Evolutionary conservation across 2,329 filamentous ascomycete genomes (phyloP).

Genomic region (Meredithiella fracta): DNA sequence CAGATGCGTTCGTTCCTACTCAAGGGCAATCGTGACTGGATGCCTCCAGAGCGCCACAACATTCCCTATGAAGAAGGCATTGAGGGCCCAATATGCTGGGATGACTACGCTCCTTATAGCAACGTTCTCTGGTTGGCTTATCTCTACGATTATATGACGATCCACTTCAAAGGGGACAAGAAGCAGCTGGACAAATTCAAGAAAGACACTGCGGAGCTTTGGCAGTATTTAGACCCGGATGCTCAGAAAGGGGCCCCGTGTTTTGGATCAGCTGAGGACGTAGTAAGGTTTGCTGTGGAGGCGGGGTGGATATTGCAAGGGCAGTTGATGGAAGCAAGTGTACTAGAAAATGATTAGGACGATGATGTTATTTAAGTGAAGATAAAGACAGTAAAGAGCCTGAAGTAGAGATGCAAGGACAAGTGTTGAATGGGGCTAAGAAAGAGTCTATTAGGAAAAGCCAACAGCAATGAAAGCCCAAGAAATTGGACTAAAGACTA

Average conservation of each 20-base stretch:
- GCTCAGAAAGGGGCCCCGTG: conserved; percentile 31
- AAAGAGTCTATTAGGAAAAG: background rate
- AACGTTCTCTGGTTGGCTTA: conserved; percentile 52
- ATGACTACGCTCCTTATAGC: conserved; percentile 39
- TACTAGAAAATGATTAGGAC: conserved; percentile 15
- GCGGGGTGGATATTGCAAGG: conserved; percentile 39
- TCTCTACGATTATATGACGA: conserved; percentile 36
- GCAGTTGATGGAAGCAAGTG: conserved; percentile 28
- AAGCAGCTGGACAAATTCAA: conserved; percentile 31
- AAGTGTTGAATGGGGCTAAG: background rate
- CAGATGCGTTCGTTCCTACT: conserved; percentile 44
- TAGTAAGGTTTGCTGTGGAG: conserved; percentile 41
- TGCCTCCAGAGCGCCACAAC: conserved; percentile 31
- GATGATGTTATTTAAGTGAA: conserved; percentile 1
- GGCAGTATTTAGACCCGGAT: conserved; percentile 35
- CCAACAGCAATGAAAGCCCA: conserved; percentile 4
- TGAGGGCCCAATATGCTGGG: conserved; percentile 32
- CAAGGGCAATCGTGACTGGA: conserved; percentile 32
- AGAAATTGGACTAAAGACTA: background rate
- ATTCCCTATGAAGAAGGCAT: conserved; percentile 31
- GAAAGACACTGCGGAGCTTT: conserved; percentile 34
- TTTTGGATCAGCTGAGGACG: conserved; percentile 38
- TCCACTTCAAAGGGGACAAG: conserved; percentile 31
- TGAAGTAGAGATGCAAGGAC: background rate
- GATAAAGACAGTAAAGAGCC: background rate